Evolutionary conservation across 163 green algal genomes (phyloP).

Genomic region (Scenedesmus sp.): DNA sequence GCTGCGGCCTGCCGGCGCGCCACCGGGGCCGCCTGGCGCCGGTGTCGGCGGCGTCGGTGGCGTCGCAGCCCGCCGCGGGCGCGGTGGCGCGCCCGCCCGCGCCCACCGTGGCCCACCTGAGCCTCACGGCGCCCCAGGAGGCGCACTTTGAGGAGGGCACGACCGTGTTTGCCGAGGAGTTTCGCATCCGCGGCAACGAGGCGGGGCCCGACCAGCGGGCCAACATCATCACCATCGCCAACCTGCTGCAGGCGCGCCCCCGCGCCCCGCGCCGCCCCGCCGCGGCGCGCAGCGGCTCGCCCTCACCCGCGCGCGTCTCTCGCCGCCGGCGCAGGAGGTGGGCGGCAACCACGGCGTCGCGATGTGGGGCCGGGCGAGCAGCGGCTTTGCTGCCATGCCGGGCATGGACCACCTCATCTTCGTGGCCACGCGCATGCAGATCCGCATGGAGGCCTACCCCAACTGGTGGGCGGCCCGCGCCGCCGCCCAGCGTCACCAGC

Average conservation of each 20-base stretch:
- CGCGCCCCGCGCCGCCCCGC: neutral
- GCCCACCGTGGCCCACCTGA: conserved; percentile 10
- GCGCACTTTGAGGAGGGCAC: conserved; percentile 45
- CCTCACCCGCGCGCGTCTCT: neutral
- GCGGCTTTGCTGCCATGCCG: conserved; percentile 87
- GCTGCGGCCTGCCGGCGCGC: too few species aligned
- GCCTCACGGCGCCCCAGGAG: conserved; percentile 10
- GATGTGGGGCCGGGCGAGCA: conserved; percentile 86
- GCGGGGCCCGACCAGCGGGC: conserved; percentile 79
- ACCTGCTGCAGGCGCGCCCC: conserved; percentile 82
- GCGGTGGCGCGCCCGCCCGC: neutral
- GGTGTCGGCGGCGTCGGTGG: too few species aligned
- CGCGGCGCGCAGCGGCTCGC: too few species aligned
- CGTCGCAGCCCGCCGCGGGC: too few species aligned
- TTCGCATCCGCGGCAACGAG: conserved; percentile 85
- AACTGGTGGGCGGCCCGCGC: conserved; percentile 70
- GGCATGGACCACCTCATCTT: conserved; percentile 86
- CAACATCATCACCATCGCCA: conserved; percentile 86
- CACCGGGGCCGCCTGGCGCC: too few species aligned
- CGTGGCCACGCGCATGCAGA: conserved; percentile 88
- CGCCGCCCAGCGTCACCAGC: too few species aligned
- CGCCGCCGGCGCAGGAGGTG: conserved; percentile 71
- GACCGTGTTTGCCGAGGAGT: conserved; percentile 65
- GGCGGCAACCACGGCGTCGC: conserved; percentile 90
- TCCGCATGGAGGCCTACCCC: conserved; percentile 89